Conservation (phyloP, 208 protist species). For the Acanthamoeba castellanii region DNA sequence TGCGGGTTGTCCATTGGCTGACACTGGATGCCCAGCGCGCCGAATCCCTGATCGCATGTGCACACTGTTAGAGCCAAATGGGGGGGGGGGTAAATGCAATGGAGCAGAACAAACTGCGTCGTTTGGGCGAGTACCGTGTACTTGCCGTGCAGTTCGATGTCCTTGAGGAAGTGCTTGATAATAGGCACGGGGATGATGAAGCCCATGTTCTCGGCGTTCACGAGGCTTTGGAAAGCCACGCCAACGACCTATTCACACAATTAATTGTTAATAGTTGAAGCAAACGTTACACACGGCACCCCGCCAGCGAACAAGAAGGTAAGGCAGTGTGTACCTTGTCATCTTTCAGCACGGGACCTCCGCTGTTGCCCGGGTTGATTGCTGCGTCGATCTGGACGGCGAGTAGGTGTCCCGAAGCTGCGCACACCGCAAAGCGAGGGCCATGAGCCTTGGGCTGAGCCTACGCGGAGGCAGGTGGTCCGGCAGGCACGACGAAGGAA, state of each 20-base stretch:
- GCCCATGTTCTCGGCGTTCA: conserved; percentile 85
- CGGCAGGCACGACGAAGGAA: neutral
- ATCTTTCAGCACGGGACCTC: conserved; percentile 78
- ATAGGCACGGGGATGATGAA: conserved; percentile 86
- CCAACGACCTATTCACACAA: conserved; percentile 78
- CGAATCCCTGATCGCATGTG: conserved; percentile 60
- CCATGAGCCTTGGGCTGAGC: neutral
- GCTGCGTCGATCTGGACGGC: conserved; percentile 86
- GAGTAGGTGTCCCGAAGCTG: conserved; percentile 71
- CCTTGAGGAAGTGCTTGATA: conserved; percentile 82
- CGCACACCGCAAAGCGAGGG: neutral
- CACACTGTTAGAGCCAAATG: neutral
- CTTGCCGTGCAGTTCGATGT: conserved; percentile 73
- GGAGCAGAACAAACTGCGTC: neutral
- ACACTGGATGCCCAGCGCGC: conserved; percentile 74
- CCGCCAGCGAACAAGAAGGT: neutral
- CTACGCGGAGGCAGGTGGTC: neutral
- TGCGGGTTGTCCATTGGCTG: conserved; percentile 76
- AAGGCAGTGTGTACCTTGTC: conserved; percentile 51
- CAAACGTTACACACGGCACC: neutral
- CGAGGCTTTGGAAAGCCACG: conserved; percentile 83
- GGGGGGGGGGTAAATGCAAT: neutral
- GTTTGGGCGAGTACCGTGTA: conserved; percentile 60
- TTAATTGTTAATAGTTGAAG: neutral
- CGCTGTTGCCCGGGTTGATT: conserved; percentile 87